These are phyloP conservation scores for Trichomonas vaginalis DNA, from an alignment of 208 protist genomes.

Conservation along the genomic window DNA sequence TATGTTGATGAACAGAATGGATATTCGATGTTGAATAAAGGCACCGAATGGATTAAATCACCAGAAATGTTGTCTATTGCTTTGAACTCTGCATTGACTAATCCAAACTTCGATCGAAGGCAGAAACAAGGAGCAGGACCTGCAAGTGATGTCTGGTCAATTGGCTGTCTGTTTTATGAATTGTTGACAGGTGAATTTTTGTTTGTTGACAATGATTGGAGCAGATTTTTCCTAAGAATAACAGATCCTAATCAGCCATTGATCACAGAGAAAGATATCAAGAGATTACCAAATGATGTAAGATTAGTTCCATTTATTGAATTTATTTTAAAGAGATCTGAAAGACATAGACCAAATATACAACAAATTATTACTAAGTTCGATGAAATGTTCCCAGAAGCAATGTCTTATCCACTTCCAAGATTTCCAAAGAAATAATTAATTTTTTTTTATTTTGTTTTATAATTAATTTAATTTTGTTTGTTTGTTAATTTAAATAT, in stretches of 20 bases:
- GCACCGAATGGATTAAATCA: slow-evolving; percentile 10
- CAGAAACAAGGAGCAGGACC: not conserved
- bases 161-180: slow-evolving; percentile 30
- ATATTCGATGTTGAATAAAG: not conserved
- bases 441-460: not conserved
- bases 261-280: not conserved
- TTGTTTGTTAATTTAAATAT: not conserved
- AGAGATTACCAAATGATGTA: not conserved
- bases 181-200: slow-evolving; percentile 29
- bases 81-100: not conserved
- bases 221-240: not conserved
- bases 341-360: not conserved
- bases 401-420: not conserved
- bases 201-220: slow-evolving; percentile 18
- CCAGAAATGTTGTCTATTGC: slow-evolving; percentile 13
- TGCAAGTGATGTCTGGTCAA: slow-evolving; percentile 28
- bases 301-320: not conserved
- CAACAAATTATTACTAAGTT: not conserved
- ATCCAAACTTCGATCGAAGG: not conserved
- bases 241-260: not conserved
- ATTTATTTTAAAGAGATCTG: not conserved
- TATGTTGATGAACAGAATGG: not conserved
- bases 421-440: not conserved
- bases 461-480: not conserved
- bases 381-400: slow-evolving; percentile 6